Conservation (phyloP, 495 filamentous ascomycete genomes). For the Neurospora sp. region DNA sequence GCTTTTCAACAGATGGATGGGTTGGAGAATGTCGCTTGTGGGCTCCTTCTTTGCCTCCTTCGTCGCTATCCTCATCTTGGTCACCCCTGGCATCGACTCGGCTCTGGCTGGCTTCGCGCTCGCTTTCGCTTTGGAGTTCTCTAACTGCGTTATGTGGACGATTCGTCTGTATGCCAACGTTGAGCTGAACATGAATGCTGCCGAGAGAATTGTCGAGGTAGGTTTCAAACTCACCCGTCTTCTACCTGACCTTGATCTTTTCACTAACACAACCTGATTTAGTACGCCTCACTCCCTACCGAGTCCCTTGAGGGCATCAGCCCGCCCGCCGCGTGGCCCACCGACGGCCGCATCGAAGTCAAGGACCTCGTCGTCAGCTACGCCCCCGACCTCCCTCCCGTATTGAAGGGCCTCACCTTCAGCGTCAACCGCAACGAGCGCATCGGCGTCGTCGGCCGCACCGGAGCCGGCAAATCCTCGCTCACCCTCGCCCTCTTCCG, state of each 20-base stretch:
- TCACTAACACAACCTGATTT: not conserved
- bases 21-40: slow-evolving; percentile 57
- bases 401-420: slow-evolving; percentile 68
- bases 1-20: slow-evolving; percentile 68
- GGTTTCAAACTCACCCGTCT: not conserved
- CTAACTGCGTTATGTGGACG: slow-evolving; percentile 44
- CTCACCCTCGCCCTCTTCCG: slow-evolving; percentile 76
- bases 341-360: slow-evolving; percentile 64
- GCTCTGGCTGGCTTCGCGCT: slow-evolving; percentile 74
- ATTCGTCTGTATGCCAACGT: slow-evolving; percentile 53
- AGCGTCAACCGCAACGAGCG: slow-evolving; percentile 60
- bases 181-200: slow-evolving; percentile 77
- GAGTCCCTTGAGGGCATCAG: slow-evolving; percentile 52
- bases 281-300: slow-evolving; percentile 59
- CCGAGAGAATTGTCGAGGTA: slow-evolving; percentile 67
- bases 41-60: slow-evolving; percentile 60
- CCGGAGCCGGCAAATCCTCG: slow-evolving; percentile 80
- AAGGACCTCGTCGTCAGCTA: slow-evolving; percentile 65
- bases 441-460: slow-evolving; percentile 76
- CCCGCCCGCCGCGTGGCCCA: slow-evolving; percentile 72
- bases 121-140: slow-evolving; percentile 46
- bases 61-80: slow-evolving; percentile 55
- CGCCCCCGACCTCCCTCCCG: slow-evolving; percentile 62
- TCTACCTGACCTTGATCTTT: not conserved
- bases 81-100: slow-evolving; percentile 55